phyloP scores from a whole-genome alignment of 1,284 basidiomycete species.

The Blastosporella zonata region DNA sequence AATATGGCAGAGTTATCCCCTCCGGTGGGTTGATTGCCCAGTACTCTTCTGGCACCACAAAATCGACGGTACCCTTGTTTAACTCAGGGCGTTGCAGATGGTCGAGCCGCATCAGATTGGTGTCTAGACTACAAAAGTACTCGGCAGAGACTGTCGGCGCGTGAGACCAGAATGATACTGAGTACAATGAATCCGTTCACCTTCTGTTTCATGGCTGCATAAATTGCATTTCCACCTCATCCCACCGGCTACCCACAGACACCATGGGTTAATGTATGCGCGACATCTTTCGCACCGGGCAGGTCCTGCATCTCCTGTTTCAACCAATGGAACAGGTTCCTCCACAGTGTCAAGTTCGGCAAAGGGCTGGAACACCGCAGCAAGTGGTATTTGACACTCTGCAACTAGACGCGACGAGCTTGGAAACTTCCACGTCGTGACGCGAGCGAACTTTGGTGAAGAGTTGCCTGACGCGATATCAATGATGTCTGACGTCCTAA shows the following conservation, averaged over 20 bases:
- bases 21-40: conserved; percentile 76
- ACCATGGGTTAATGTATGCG: conserved; percentile 96
- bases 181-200: conserved; percentile 40
- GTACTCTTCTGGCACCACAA: conserved; percentile 82
- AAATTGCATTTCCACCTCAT: conserved; percentile 92
- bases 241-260: conserved; percentile 83
- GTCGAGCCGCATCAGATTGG: conserved; percentile 80
- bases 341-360: conserved; percentile 81
- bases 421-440: conserved; percentile 88
- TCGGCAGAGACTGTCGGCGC: conserved; percentile 60
- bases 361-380: conserved; percentile 88
- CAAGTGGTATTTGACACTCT: conserved; percentile 84
- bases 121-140: conserved; percentile 88
- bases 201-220: conserved; percentile 80
- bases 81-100: conserved; percentile 85
- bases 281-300: conserved; percentile 85
- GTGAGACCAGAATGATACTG: conserved; percentile 12
- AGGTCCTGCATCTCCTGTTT: conserved; percentile 69
- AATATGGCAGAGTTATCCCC: conserved; percentile 51
- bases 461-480: conserved; percentile 54
- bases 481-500: conserved; percentile 1
- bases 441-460: conserved; percentile 83
- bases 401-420: conserved; percentile 76
- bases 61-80: conserved; percentile 90
- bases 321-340: conserved; percentile 77